Conservation (phyloP, 2,329 filamentous ascomycete genomes). For the Hypoxylon sp. region DNA sequence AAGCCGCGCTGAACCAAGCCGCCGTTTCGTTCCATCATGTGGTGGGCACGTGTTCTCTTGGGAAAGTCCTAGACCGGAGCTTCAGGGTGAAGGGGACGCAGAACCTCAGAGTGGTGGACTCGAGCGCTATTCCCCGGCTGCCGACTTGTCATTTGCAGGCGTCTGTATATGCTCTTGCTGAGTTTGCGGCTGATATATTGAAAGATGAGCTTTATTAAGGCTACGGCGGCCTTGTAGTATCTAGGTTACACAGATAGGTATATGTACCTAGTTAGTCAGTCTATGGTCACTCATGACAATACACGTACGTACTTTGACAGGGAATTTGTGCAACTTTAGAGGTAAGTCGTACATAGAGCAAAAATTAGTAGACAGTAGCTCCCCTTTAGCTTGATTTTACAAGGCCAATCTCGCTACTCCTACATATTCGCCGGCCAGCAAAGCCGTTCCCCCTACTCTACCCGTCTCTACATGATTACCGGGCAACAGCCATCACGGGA, state of each 20-base stretch:
- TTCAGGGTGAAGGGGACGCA: conserved; percentile 42
- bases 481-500: no score
- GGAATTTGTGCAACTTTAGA: no score
- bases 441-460: no score
- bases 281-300: no score
- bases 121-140: conserved; percentile 35
- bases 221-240: not conserved
- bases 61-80: conserved; percentile 37
- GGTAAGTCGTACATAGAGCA: no score
- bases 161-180: conserved; percentile 38
- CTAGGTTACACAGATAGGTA: not conserved
- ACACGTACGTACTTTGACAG: no score
- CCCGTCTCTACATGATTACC: no score
- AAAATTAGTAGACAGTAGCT: no score
- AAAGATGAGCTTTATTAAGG: conserved; percentile 21
- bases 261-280: no score
- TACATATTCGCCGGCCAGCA: no score
- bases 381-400: no score
- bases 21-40: conserved; percentile 44
- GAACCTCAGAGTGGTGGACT: conserved; percentile 45
- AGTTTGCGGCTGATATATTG: conserved; percentile 37
- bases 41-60: conserved; percentile 42
- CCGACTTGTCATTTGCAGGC: conserved; percentile 44
- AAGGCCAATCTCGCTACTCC: no score
- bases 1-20: conserved; percentile 32